phyloP scores from a whole-genome alignment of 352 stramenopile species.

The Globisporangium parvum region DNA sequence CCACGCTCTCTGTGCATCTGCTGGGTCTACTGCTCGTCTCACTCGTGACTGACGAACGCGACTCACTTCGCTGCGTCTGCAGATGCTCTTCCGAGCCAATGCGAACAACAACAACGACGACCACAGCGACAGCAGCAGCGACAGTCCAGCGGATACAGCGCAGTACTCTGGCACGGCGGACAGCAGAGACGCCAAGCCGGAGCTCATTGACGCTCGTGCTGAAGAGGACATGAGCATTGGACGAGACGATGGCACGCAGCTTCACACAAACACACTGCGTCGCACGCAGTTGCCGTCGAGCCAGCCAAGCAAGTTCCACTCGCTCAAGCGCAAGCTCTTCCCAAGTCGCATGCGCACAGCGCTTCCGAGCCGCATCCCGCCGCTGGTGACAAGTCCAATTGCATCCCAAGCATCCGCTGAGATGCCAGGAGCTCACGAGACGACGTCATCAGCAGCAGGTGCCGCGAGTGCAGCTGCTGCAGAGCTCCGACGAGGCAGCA shows the following conservation, averaged over 20 bases:
- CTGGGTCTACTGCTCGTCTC: not conserved
- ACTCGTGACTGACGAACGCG: too few relatives aligned
- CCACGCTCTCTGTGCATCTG: not conserved
- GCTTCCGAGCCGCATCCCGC: conserved; percentile 31
- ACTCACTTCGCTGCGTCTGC: too few relatives aligned
- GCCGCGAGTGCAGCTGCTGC: not conserved
- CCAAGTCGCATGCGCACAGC: conserved; percentile 36
- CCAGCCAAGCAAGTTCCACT: conserved; percentile 29
- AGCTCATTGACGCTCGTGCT: not conserved
- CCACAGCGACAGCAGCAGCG: not conserved
- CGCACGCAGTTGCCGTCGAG: not conserved
- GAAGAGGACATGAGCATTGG: not conserved
- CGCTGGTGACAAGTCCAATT: conserved; percentile 41
- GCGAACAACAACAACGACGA: conserved; percentile 1
- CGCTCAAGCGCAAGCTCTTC: conserved; percentile 54
- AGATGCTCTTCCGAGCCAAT: conserved; percentile 51
- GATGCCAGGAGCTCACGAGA: not conserved
- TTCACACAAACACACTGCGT: not conserved
- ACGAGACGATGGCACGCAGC: not conserved
- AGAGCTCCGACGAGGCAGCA: not conserved
- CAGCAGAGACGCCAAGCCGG: not conserved
- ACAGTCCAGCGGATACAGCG: too few relatives aligned
- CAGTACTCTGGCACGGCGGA: too few relatives aligned
- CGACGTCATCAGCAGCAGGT: not conserved
- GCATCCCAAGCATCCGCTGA: not conserved